phyloP scores from a whole-genome alignment of 1,139 yeast species.

The Candida frijolesensis region DNA sequence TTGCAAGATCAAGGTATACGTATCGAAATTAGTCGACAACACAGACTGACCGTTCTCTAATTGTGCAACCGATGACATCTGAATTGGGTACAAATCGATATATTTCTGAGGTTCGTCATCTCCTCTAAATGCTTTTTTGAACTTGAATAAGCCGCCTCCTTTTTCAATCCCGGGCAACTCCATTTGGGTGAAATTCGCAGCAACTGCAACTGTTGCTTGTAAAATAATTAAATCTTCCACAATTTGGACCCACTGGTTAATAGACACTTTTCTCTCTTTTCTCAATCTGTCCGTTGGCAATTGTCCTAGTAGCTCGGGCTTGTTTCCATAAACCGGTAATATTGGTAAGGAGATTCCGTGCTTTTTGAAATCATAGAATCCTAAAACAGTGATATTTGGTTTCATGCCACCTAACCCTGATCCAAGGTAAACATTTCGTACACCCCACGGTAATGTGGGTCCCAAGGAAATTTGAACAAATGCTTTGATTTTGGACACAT shows the following conservation, averaged over 20 bases:
- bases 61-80: conserved; percentile 82
- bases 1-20: conserved; percentile 89
- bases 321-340: conserved; percentile 19
- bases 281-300: conserved; percentile 85
- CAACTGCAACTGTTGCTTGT: conserved; percentile 92
- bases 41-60: conserved; percentile 69
- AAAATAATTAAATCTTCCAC: conserved; percentile 90
- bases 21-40: conserved; percentile 87
- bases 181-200: conserved; percentile 75
- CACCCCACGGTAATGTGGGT: conserved; percentile 94
- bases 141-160: conserved; percentile 23
- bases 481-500: conserved; percentile 77
- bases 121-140: conserved; percentile 10
- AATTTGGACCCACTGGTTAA: conserved; percentile 88
- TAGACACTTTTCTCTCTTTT: conserved; percentile 66
- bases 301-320: conserved; percentile 19
- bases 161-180: conserved; percentile 50
- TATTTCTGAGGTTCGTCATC: conserved; percentile 40
- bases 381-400: conserved; percentile 91
- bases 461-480: conserved; percentile 92
- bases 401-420: conserved; percentile 97
- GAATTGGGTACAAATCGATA: conserved; percentile 93
- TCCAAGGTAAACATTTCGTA: conserved; percentile 84
- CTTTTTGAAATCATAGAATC: conserved; percentile 69
- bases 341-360: conserved; percentile 39